Evolutionary conservation across 768 basidiomycete genomes (phyloP), one percentile per base, ranked within the genome.

Genomic region (Clavulina sp.): DNA sequence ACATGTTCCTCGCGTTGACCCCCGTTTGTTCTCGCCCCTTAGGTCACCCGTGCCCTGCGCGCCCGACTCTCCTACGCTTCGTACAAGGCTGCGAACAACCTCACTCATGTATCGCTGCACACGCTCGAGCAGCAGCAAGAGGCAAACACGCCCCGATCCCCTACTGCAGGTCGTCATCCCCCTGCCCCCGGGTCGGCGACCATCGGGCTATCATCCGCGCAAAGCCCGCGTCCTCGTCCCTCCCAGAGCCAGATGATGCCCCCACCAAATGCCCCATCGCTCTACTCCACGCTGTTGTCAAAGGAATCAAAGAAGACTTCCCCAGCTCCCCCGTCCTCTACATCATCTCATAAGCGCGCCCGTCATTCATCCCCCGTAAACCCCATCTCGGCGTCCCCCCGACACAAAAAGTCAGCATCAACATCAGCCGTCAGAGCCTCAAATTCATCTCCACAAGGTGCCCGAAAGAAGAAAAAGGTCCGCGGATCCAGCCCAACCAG

Each of bases 41-140:
- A 88, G 85, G 76, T 88, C 30, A 83, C 84, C 60, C 81, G 82
- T 62, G 78, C 75, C 50, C 73, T 89, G 52, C 78, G 86, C 55
- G 73, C 84, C 59, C 80, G 84, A 57, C 74, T 89, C 49, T 75
- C 82, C 0, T 84, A 85, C 65, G 85, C 85, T 23, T 80, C 81
- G 1, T 86, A 81, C 73, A 88, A 88, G 66, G 83, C 85, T 3
- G 72, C 73, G 13, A 75, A 84, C 64, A 81, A 84, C 62, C 66
- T 83, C 51, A 69, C 79, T 6, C 74, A 78, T 51, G 68, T 77
- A 48, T 70, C 79, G 41, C 66, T 86, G 47, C 72, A 73, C 59
- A 83, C 86, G 56, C 73, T 85, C 44, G 86, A 88, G 40, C 50
- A 56, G 26, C 48, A 51, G 40, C 46, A 36, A 34, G 48, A 26